Evolutionary conservation across 768 basidiomycete species (phyloP).

Genomic region (Sistotremastrum niveocremeum): DNA sequence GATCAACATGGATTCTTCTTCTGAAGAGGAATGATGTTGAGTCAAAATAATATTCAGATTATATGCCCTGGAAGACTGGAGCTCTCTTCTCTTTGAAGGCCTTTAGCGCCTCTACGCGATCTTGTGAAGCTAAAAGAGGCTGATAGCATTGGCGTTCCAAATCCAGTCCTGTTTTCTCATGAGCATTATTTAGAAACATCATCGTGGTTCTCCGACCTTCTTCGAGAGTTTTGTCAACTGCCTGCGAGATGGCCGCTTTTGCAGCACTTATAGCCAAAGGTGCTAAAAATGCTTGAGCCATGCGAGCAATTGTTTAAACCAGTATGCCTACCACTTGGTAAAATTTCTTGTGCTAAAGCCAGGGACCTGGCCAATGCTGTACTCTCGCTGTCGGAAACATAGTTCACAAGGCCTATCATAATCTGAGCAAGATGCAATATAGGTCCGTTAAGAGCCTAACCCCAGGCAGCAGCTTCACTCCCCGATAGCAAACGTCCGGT

Average conservation of each 20-base stretch:
- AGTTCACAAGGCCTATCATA: constrained; percentile 64
- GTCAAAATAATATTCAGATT: constrained; percentile 5
- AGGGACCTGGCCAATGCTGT: constrained; percentile 62
- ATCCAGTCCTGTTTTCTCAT: constrained; percentile 54
- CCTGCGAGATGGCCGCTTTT: constrained; percentile 72
- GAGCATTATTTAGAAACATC: neutral
- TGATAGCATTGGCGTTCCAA: constrained; percentile 84
- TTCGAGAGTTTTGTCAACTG: constrained; percentile 67
- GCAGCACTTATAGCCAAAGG: constrained; percentile 81
- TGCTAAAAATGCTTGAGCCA: constrained; percentile 29
- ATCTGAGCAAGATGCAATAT: constrained; percentile 3
- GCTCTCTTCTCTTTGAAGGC: constrained; percentile 78
- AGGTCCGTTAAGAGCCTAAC: constrained; percentile 23
- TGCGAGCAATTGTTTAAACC: neutral
- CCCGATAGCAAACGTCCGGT: constrained; percentile 61
- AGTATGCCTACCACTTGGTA: constrained; percentile 43
- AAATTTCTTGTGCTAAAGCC: constrained; percentile 51
- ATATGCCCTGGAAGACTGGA: constrained; percentile 76
- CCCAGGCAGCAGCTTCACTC: constrained; percentile 54
- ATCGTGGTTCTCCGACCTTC: constrained; percentile 31
- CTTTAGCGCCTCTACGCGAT: constrained; percentile 69
- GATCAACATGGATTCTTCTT: constrained; percentile 71
- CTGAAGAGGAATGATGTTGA: constrained; percentile 33
- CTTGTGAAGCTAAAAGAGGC: constrained; percentile 54
- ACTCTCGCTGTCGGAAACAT: constrained; percentile 47